A percentile compares a stretch with the other conserved stretches of the same genome.
Conservation (phyloP, 352 stramenopile species). For the Pythium monospermum region DNA sequence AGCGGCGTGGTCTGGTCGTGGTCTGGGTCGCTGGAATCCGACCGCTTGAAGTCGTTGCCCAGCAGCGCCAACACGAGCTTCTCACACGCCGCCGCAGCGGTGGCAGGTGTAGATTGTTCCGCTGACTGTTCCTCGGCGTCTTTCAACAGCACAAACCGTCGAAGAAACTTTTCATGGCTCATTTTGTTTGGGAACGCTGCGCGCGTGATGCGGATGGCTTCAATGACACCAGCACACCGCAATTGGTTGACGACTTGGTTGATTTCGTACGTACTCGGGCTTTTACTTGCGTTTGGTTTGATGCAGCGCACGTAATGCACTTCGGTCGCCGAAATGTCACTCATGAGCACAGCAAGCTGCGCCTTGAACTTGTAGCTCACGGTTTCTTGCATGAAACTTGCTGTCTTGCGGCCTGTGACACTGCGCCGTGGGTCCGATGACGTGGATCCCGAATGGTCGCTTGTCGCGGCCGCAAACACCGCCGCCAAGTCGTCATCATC, state of each 20-base stretch:
- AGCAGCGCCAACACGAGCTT: constrained; percentile 50
- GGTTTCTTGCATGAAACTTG: constrained; percentile 86
- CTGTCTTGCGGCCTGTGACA: constrained; percentile 43
- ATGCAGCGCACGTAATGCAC: constrained; percentile 90
- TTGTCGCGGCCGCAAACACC: constrained; percentile 42
- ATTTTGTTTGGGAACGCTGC: constrained; percentile 93
- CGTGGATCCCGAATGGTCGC: too few species aligned
- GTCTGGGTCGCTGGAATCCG: too few species aligned
- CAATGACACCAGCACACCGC: constrained; percentile 85
- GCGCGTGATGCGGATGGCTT: constrained; percentile 88
- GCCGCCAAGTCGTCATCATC: constrained; percentile 57
- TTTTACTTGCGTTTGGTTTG: constrained; percentile 88
- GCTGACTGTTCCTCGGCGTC: constrained; percentile 18
- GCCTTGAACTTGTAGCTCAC: constrained; percentile 89
- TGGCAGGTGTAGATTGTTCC: constrained; percentile 30
- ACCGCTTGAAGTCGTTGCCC: constrained; percentile 33
- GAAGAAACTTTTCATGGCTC: constrained; percentile 85
- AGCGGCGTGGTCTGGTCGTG: constrained; percentile 36
- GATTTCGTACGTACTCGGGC: constrained; percentile 77
- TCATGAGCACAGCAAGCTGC: constrained; percentile 82
- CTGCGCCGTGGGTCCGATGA: constrained; percentile 43
- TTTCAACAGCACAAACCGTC: constrained; percentile 76
- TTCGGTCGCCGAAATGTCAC: constrained; percentile 79
- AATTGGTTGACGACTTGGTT: constrained; percentile 82
- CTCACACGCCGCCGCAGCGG: constrained; percentile 59